Percentiles rank a stretch among this genome's conserved stretches.
These are phyloP conservation scores for Hansenula lynferdii DNA, from an alignment of 1,139 yeast genomes.

Conservation along the genomic window DNA sequence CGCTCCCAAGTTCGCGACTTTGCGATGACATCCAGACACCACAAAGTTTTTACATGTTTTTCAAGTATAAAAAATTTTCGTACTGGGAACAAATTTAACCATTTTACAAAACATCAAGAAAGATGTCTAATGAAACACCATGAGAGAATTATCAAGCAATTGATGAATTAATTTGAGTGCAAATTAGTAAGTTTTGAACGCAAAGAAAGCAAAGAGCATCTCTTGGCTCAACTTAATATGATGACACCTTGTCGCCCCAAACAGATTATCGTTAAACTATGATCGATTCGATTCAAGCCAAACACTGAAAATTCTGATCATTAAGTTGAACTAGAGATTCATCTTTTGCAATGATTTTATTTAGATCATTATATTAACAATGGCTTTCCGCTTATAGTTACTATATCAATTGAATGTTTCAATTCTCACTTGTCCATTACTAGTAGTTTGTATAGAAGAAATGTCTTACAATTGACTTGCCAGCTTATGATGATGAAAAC, in stretches of 20 bases:
- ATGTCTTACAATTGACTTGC: too few relatives aligned
- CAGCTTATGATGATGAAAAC: slow-evolving; percentile 24
- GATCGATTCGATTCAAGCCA: slow-evolving; percentile 54
- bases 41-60: too few relatives aligned
- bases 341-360: too few relatives aligned
- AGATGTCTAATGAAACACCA: neutral
- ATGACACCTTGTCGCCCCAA: slow-evolving; percentile 62
- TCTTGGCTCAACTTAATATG: slow-evolving; percentile 22
- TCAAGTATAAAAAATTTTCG: too few relatives aligned
- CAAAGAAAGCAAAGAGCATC: neutral
- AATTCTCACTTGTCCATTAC: too few relatives aligned
- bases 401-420: too few relatives aligned
- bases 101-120: too few relatives aligned
- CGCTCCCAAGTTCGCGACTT: neutral
- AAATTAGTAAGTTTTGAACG: slow-evolving; percentile 3
- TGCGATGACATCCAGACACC: slow-evolving; percentile 2
- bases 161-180: slow-evolving; percentile 4
- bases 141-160: neutral
- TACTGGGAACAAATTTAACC: too few relatives aligned
- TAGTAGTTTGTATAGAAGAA: too few relatives aligned
- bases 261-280: slow-evolving; percentile 38
- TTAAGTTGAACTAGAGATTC: too few relatives aligned
- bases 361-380: too few relatives aligned
- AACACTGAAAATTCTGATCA: slow-evolving; percentile 50
- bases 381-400: too few relatives aligned